phyloP scores from a whole-genome alignment of 139 green algal species.

The Trebouxia sp. region DNA sequence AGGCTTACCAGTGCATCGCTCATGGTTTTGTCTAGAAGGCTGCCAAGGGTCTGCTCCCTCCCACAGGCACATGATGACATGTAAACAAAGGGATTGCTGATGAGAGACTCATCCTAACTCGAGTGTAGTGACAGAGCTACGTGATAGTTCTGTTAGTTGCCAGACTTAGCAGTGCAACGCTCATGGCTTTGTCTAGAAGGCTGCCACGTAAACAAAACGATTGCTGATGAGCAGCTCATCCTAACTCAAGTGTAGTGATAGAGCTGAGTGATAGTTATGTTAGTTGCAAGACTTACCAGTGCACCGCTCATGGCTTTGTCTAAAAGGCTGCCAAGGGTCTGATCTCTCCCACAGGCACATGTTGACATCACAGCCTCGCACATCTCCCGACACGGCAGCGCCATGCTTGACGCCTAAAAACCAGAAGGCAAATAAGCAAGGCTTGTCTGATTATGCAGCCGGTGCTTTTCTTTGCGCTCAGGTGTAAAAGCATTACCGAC shows the following conservation, averaged over 20 bases:
- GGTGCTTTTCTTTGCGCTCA: background rate
- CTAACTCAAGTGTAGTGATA: background rate
- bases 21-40: conserved; percentile 20
- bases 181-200: conserved; percentile 21
- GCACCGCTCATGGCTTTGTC: background rate
- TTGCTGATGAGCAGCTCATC: background rate
- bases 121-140: background rate
- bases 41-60: too few species aligned
- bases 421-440: too few species aligned
- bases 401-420: conserved; percentile 22
- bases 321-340: conserved; percentile 21
- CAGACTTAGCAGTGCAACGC: background rate
- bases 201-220: conserved; percentile 5
- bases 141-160: too few species aligned
- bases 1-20: background rate
- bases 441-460: background rate
- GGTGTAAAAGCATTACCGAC: background rate
- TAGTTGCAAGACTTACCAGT: background rate
- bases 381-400: conserved; percentile 41
- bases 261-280: too few species aligned
- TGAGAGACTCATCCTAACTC: background rate
- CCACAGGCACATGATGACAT: too few species aligned
- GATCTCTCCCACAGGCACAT: conserved; percentile 28
- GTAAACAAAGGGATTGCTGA: background rate
- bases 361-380: conserved; percentile 31